Conservation (phyloP, 805 yeast species). For the Metschnikowia kofuensis region DNA sequence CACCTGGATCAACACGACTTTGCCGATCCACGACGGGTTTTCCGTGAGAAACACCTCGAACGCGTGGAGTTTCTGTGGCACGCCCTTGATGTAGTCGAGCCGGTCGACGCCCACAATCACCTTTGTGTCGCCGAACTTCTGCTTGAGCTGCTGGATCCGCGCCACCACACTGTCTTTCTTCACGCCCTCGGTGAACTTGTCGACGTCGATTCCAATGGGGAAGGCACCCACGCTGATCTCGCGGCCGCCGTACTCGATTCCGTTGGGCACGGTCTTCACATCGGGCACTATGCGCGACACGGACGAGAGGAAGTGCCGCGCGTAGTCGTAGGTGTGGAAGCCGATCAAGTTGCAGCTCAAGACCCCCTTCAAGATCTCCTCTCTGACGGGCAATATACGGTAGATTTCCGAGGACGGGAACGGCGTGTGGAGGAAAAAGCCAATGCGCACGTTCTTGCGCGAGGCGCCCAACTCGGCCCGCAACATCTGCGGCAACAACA, state of each 20-base stretch:
- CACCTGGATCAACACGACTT: constrained; percentile 90
- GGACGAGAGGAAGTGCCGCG: constrained; percentile 89
- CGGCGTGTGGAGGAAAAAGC: constrained; percentile 95
- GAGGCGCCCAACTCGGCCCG: constrained; percentile 54
- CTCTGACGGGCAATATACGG: constrained; percentile 91
- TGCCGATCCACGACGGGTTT: constrained; percentile 98
- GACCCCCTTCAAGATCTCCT: constrained; percentile 88
- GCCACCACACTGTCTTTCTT: constrained; percentile 57
- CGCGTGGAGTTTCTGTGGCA: constrained; percentile 95
- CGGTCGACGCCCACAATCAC: constrained; percentile 96
- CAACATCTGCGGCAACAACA: constrained; percentile 89
- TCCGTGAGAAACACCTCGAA: constrained; percentile 88
- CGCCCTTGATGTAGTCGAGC: constrained; percentile 95
- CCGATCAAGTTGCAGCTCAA: constrained; percentile 93
- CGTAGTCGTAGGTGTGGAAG: constrained; percentile 98
- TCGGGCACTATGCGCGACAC: constrained; percentile 75
- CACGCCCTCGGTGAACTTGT: constrained; percentile 80
- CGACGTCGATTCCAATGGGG: constrained; percentile 98
- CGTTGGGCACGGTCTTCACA: constrained; percentile 84
- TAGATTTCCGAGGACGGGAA: constrained; percentile 97
- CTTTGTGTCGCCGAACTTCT: constrained; percentile 71
- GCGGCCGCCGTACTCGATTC: constrained; percentile 74
- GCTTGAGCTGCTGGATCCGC: constrained; percentile 60
- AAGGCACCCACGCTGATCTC: constrained; percentile 89
- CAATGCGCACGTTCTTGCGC: constrained; percentile 64